Percentiles rank a stretch among this genome's conserved stretches.
Conservation (phyloP, 768 basidiomycete genomes). For the Pholiota microspora region DNA sequence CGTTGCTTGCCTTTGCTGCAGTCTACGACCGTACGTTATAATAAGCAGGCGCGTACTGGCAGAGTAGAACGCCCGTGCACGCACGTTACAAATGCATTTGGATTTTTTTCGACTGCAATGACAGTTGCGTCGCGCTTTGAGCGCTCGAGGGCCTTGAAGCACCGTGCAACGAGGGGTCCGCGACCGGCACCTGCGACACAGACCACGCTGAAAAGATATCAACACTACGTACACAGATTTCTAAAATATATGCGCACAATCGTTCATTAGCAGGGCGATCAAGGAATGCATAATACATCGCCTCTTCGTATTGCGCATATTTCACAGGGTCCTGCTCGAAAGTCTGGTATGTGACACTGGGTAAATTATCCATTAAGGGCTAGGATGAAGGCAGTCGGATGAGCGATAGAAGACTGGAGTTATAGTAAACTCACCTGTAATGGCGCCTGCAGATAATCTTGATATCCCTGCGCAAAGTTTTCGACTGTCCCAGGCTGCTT, state of each 20-base stretch:
- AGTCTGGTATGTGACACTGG: constrained; percentile 93
- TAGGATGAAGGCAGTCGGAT: constrained; percentile 26
- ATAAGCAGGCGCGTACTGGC: too few relatives aligned
- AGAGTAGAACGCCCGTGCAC: constrained; percentile 31
- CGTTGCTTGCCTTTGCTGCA: constrained; percentile 75
- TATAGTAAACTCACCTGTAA: constrained; percentile 61
- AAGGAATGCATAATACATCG: constrained; percentile 74
- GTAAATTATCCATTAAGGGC: constrained; percentile 97
- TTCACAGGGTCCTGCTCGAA: constrained; percentile 99
- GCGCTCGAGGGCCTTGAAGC: constrained; percentile 72
- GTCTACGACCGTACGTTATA: constrained; percentile 37
- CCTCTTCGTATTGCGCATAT: constrained; percentile 95
- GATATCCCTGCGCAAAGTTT: constrained; percentile 88
- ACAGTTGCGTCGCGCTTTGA: constrained; percentile 60
- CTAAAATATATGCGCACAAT: constrained; percentile 44
- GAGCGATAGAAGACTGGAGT: neutral
- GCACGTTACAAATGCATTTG: constrained; percentile 92
- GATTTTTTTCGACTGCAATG: constrained; percentile 96
- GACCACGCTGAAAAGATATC: constrained; percentile 53
- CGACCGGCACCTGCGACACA: constrained; percentile 95
- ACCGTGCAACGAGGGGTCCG: constrained; percentile 87
- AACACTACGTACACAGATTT: neutral
- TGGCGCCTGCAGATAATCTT: constrained; percentile 94
- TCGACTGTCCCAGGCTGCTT: constrained; percentile 76
- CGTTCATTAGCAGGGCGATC: constrained; percentile 62